Evolutionary conservation across 2,329 filamentous ascomycete species (phyloP).

Genomic region (Aspergillus hiratsukae): DNA sequence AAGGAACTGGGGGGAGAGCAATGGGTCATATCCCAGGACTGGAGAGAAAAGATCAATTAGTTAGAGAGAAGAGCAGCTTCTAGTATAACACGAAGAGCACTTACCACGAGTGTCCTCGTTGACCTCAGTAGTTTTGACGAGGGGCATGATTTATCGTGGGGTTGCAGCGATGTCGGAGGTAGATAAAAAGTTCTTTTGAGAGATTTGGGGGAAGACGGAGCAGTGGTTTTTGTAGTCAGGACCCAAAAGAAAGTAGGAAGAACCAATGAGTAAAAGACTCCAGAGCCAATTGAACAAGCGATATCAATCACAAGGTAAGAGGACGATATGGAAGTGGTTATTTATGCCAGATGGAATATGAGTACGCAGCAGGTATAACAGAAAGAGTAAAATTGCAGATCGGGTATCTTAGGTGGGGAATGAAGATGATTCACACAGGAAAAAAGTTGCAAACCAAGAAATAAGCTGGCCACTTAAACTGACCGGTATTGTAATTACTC

Average conservation of each 20-base stretch:
- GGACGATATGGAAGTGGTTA: background rate
- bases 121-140: slow-evolving; percentile 37
- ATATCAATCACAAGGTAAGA: background rate
- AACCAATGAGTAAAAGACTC: background rate
- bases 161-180: background rate
- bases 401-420: slow-evolving; percentile 7
- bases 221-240: background rate
- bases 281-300: background rate
- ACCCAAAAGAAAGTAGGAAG: background rate
- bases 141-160: slow-evolving; percentile 33
- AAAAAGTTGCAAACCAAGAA: background rate
- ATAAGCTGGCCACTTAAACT: background rate
- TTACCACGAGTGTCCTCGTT: slow-evolving; percentile 45
- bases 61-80: background rate
- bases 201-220: background rate
- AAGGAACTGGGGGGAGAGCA: slow-evolving; percentile 84
- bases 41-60: slow-evolving; percentile 4
- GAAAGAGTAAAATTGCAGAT: slow-evolving; percentile 8
- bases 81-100: slow-evolving; percentile 5
- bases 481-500: background rate
- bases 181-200: background rate
- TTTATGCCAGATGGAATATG: background rate
- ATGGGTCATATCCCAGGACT: slow-evolving; percentile 92
- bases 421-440: slow-evolving; percentile 9
- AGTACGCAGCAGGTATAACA: background rate